Conservation (phyloP, 2,329 filamentous ascomycete species). For the Venturia pyrina region DNA sequence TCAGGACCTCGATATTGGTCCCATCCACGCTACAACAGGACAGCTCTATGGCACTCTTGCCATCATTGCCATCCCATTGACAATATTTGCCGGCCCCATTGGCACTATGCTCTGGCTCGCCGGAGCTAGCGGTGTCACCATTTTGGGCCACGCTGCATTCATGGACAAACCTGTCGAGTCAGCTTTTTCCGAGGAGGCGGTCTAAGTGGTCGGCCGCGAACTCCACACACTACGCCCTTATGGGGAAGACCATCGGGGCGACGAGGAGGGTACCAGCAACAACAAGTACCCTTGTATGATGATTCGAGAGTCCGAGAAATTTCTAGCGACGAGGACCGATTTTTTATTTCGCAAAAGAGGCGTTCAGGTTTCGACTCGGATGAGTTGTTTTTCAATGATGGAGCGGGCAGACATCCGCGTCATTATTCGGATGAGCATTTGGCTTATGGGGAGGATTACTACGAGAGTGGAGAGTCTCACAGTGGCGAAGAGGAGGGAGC, state of each 20-base stretch:
- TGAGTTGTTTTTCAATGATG: slow-evolving; percentile 39
- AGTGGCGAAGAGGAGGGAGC: slow-evolving; percentile 35
- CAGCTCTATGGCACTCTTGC: slow-evolving; percentile 90
- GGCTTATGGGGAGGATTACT: slow-evolving; percentile 34
- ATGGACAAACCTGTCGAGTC: slow-evolving; percentile 99
- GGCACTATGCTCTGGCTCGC: slow-evolving; percentile 87
- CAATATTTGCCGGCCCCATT: slow-evolving; percentile 76
- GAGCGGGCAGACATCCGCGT: slow-evolving; percentile 33
- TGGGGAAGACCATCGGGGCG: slow-evolving; percentile 98
- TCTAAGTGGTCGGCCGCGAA: slow-evolving; percentile 99
- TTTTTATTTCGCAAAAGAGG: slow-evolving; percentile 20
- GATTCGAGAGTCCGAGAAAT: slow-evolving; percentile 54
- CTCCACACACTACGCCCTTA: slow-evolving; percentile 82
- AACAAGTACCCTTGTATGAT: slow-evolving; percentile 7
- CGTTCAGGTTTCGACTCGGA: slow-evolving; percentile 31
- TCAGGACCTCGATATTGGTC: slow-evolving; percentile 76
- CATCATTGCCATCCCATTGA: slow-evolving; percentile 72
- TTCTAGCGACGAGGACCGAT: slow-evolving; percentile 41
- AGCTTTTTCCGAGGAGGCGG: slow-evolving; percentile 99
- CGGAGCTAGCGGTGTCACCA: slow-evolving; percentile 85
- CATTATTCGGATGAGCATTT: slow-evolving; percentile 35
- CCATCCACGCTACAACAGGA: slow-evolving; percentile 72
- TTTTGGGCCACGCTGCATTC: slow-evolving; percentile 87
- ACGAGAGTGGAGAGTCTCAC: slow-evolving; percentile 43
- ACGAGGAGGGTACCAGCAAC: slow-evolving; percentile 32